Evolutionary conservation across 2,329 filamentous ascomycete genomes (phyloP), one percentile per base, ranked within the genome.

Genomic region (Chrysosporium keratinophilum): DNA sequence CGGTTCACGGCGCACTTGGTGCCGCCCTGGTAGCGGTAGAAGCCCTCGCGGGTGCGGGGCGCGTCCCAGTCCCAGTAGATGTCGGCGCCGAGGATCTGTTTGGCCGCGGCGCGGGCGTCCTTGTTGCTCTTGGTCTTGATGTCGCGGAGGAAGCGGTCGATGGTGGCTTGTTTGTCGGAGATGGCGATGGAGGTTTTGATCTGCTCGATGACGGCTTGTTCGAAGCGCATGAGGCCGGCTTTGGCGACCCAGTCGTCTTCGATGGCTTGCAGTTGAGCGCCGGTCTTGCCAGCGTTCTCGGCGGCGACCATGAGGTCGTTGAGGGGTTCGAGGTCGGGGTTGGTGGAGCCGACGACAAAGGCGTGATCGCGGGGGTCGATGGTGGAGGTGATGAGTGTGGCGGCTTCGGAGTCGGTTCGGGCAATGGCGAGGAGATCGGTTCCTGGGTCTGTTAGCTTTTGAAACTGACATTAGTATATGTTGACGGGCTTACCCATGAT

Each of bases 331-430:
- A 96, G 79, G 61, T 79, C 78, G 43, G 89, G 81, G 76, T 96
- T 97, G 54, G 93, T 98, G 64, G 79, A 76, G 62, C 93, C 93
- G 34, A 94, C 74, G 70, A 98, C 89, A 81, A 95, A 98, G 64
- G 83, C 78, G 71, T 98, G 93, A 73, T 98, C 93, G 64, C 93
- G 87, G 56, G 87, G 84, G 74, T 98, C 93, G 67, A 98, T 96
- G 63, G 88, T 95, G 34, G 88, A 91, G 59, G 88, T 95, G 76
- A 98, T 95, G 64, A 98, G 84, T 3, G 93, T 98, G 34, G 93
- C 93, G 52, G 93, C 93, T 77, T 98, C 93, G 62, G 93, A 94
- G 73, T 98, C 93, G 56, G 93, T 98, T 65, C 93, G 85, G 52
- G 93, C 93, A 60, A 98, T 83, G 61, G 88, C 88, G 39, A 98